Percentiles rank a stretch among this genome's conserved stretches.
phyloP scores from a whole-genome alignment of 2,329 filamentous ascomycete species.

The Aspergillus tamarii region DNA sequence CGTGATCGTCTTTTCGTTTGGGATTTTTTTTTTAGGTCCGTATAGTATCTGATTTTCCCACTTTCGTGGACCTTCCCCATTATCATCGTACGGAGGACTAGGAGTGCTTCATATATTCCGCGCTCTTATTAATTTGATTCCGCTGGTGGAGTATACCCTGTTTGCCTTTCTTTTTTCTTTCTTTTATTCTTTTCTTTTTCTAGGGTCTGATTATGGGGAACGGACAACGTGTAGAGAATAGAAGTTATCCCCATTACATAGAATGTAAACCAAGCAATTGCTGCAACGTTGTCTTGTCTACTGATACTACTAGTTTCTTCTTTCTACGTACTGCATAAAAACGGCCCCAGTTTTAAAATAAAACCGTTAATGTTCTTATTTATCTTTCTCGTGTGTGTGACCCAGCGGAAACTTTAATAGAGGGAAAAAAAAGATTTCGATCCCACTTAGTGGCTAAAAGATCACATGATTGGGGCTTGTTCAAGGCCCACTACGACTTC shows the following conservation, averaged over 20 bases:
- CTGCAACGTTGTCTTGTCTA: neutral
- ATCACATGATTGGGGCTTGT: constrained; percentile 17
- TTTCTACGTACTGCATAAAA: neutral
- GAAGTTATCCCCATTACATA: too few relatives aligned
- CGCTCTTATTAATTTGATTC: neutral
- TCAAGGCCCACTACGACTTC: constrained; percentile 12
- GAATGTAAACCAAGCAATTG: neutral
- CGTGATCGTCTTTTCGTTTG: neutral
- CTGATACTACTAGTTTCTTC: neutral
- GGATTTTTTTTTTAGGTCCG: neutral
- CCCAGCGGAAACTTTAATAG: neutral
- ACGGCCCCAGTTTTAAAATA: neutral
- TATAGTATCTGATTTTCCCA: neutral
- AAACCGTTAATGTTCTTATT: neutral
- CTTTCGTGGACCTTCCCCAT: neutral
- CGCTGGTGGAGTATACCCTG: neutral
- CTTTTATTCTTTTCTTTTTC: neutral
- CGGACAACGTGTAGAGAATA: too few relatives aligned
- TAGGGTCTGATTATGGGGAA: neutral
- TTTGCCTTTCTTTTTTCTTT: neutral
- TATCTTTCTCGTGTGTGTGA: neutral
- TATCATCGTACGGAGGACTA: neutral
- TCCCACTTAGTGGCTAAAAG: constrained; percentile 9
- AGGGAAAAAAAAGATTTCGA: neutral
- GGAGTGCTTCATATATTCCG: neutral